Conservation (phyloP, 306 rosid species). For the Purshia tridentata region DNA sequence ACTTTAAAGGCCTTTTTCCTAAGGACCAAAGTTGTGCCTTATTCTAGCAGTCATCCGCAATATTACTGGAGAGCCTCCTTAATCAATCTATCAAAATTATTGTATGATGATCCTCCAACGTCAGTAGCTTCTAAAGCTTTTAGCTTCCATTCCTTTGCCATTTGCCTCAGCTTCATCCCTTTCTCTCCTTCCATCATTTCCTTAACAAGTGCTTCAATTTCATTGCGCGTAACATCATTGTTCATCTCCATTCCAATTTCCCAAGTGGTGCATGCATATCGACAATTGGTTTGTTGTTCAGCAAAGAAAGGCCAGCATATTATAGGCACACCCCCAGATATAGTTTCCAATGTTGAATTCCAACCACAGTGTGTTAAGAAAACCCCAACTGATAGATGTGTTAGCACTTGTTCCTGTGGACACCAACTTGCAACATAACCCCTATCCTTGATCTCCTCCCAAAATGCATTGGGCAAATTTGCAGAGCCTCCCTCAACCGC, state of each 20-base stretch:
- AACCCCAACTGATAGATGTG: conserved; percentile 38
- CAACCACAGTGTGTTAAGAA: conserved; percentile 51
- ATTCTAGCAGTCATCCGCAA: background rate
- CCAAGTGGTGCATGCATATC: conserved; percentile 37
- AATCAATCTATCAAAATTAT: conserved; percentile 37
- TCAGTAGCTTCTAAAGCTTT: conserved; percentile 37
- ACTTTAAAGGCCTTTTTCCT: no score
- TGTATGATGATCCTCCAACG: conserved; percentile 35
- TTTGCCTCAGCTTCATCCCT: conserved; percentile 25
- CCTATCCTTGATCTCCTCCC: conserved; percentile 32
- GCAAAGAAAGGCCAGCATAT: conserved; percentile 59
- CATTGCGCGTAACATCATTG: conserved; percentile 31
- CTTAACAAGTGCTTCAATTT: conserved; percentile 35
- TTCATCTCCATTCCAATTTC: conserved; percentile 40
- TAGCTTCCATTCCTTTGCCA: conserved; percentile 36
- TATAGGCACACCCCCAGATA: conserved; percentile 40
- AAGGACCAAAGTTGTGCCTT: no score
- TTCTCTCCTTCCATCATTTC: conserved; percentile 37
- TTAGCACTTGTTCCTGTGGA: conserved; percentile 35
- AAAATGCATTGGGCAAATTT: conserved; percentile 25
- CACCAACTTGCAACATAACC: conserved; percentile 44
- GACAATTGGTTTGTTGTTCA: conserved; percentile 43
- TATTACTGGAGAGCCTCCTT: conserved; percentile 30
- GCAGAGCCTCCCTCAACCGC: conserved; percentile 31
- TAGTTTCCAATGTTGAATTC: conserved; percentile 41